Conservation (phyloP, 75 land plant genomes). For the Picea glauca region DNA sequence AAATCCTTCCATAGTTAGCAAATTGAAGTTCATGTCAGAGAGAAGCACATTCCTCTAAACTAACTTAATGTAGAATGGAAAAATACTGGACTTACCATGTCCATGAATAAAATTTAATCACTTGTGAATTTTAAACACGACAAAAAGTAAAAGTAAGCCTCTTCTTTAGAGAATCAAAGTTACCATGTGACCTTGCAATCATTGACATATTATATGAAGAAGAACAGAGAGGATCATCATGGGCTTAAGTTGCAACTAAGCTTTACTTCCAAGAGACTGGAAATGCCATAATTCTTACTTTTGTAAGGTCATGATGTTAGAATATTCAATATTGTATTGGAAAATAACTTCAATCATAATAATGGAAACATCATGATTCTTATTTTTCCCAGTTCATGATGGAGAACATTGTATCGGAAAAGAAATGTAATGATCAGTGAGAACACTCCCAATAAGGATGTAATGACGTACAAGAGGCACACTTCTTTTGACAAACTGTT, state of each 20-base stretch:
- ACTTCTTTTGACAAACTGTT: background rate
- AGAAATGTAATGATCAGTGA: background rate
- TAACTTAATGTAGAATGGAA: background rate
- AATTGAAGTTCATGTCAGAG: background rate
- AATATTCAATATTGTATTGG: too few species aligned
- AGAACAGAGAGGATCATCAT: background rate
- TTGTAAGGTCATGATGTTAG: background rate
- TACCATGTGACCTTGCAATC: background rate
- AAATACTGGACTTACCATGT: background rate
- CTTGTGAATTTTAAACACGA: background rate
- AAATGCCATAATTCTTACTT: background rate
- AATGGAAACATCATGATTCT: too few species aligned
- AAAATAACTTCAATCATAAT: too few species aligned
- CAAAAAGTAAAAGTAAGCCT: background rate
- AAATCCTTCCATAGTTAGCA: background rate
- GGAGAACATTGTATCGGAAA: background rate
- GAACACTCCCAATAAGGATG: background rate
- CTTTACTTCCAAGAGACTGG: constrained; percentile 1
- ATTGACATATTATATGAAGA: background rate
- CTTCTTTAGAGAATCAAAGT: too few species aligned
- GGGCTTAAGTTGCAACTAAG: background rate
- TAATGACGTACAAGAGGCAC: background rate
- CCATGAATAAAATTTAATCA: background rate
- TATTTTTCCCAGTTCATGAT: too few species aligned
- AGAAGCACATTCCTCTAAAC: background rate